Evolutionary conservation across 306 rosid genomes (phyloP).

Genomic region (Hylodesmum podocarpum): DNA sequence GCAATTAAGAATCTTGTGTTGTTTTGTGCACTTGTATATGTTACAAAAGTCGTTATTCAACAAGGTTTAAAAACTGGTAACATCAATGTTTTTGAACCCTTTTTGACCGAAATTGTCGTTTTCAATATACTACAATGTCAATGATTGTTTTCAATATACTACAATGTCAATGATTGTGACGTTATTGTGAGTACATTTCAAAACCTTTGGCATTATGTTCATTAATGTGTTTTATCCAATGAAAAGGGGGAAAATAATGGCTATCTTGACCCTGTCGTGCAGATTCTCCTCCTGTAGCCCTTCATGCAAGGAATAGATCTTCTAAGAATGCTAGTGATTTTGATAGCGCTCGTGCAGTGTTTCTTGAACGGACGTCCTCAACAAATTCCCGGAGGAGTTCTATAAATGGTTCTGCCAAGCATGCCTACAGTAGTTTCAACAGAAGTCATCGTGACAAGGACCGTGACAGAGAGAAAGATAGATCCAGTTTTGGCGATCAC

Average conservation of each 20-base stretch:
- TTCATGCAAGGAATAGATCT: slow-evolving; percentile 60
- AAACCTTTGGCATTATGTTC: neutral
- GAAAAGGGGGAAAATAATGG: slow-evolving; percentile 3
- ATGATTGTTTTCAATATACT: too few relatives aligned
- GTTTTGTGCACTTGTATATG: neutral
- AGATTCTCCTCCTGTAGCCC: slow-evolving; percentile 62
- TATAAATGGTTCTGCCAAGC: slow-evolving; percentile 83
- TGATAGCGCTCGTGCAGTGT: slow-evolving; percentile 67
- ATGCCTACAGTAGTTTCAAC: slow-evolving; percentile 94
- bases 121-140: too few relatives aligned
- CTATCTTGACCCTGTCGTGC: slow-evolving; percentile 24
- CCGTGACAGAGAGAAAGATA: slow-evolving; percentile 91
- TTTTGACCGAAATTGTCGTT: neutral
- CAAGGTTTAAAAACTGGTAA: neutral
- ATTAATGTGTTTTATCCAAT: neutral
- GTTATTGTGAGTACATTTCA: too few relatives aligned
- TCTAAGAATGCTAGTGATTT: slow-evolving; percentile 61
- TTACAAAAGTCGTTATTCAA: neutral
- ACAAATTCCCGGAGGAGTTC: slow-evolving; percentile 80
- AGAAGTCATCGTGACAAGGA: slow-evolving; percentile 94
- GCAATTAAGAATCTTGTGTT: neutral
- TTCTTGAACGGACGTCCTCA: slow-evolving; percentile 76
- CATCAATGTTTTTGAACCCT: neutral
- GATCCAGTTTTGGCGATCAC: slow-evolving; percentile 59
- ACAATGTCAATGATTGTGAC: too few relatives aligned